A percentile compares a stretch with the other conserved stretches of the same genome.
Conservation (phyloP, 257 asterid genomes). For the Capsicum rhomboideum region DNA sequence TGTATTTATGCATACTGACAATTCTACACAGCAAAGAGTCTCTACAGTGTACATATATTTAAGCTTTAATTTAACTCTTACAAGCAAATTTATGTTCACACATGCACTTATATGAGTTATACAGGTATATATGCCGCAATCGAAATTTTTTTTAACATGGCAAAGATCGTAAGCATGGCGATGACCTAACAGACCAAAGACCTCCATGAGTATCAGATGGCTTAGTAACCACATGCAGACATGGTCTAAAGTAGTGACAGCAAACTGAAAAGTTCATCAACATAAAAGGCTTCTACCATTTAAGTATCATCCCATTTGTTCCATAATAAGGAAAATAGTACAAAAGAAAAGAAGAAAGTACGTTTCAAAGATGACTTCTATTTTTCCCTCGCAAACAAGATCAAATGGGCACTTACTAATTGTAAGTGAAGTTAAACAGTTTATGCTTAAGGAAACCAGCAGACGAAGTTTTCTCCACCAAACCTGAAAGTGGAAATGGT, state of each 20-base stretch:
- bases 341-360: not conserved
- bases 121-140: not conserved
- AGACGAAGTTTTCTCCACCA: conserved; percentile 61
- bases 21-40: not conserved
- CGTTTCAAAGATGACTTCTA: not conserved
- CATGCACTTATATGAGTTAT: not conserved
- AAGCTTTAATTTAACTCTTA: not conserved
- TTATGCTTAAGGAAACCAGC: conserved; percentile 41
- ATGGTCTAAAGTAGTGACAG: not conserved
- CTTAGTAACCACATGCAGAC: not conserved
- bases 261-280: not conserved
- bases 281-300: not conserved
- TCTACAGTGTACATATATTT: not conserved
- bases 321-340: not conserved
- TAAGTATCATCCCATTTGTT: not conserved
- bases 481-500: conserved; percentile 29
- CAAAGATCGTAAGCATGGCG: not conserved
- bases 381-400: not conserved
- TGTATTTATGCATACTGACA: not conserved
- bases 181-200: not conserved
- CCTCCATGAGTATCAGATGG: not conserved
- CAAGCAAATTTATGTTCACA: not conserved
- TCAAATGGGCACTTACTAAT: conserved; percentile 42
- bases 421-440: conserved; percentile 58
- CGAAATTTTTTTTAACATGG: not conserved